Percentiles rank a stretch among this genome's conserved stretches.
phyloP scores from a whole-genome alignment of 2,329 filamentous ascomycete species.

The Aaosphaeria arxii region DNA sequence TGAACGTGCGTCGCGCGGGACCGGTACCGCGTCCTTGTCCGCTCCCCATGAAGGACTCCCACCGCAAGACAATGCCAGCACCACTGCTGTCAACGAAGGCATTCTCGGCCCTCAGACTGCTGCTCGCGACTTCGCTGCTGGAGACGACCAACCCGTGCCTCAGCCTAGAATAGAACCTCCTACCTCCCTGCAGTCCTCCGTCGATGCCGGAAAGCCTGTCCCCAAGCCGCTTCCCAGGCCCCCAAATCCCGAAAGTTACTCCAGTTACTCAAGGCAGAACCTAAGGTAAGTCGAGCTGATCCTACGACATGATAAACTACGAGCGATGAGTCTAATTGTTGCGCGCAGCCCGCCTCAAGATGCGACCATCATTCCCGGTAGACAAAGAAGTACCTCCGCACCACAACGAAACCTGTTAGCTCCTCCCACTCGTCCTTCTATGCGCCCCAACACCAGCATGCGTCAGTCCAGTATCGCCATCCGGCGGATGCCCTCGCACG shows the following conservation, averaged over 20 bases:
- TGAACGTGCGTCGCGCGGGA: conserved; percentile 22
- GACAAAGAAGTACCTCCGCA: conserved; percentile 18
- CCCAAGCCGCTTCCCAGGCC: conserved; percentile 17
- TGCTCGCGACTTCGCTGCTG: conserved; percentile 32
- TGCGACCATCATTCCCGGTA: conserved; percentile 10
- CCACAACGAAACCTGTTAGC: conserved; percentile 8
- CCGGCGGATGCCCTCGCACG: conserved; percentile 27
- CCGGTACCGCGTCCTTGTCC: conserved; percentile 22
- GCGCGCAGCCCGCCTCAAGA: neutral
- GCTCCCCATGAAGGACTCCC: conserved; percentile 25
- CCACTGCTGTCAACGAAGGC: conserved; percentile 31
- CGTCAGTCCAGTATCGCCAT: conserved; percentile 37
- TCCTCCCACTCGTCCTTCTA: conserved; percentile 20
- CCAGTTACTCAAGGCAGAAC: conserved; percentile 10
- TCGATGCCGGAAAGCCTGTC: conserved; percentile 31
- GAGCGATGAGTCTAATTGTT: no score
- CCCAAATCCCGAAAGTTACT: conserved; percentile 8
- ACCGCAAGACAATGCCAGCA: conserved; percentile 30
- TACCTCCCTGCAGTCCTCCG: conserved; percentile 33
- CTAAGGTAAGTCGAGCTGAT: conserved; percentile 13
- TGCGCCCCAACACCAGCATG: conserved; percentile 20
- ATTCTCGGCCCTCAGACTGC: conserved; percentile 21
- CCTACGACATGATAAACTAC: no score
- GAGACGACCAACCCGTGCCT: conserved; percentile 11
- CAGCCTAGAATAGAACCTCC: conserved; percentile 28